phyloP scores from a whole-genome alignment of 2,329 filamentous ascomycete species.

The Hypoxylon sp. region DNA sequence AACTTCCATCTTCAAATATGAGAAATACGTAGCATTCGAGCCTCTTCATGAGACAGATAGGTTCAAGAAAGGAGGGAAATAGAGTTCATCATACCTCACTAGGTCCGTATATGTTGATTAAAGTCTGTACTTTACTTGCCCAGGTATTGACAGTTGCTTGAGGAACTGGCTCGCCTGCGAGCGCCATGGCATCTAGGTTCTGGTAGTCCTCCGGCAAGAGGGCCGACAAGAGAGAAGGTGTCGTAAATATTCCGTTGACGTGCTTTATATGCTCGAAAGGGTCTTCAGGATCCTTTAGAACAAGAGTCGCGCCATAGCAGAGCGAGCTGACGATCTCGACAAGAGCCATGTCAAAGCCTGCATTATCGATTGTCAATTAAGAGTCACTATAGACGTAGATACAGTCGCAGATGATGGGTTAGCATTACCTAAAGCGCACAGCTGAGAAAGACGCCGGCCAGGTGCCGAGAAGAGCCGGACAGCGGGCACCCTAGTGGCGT shows the following conservation, averaged over 20 bases:
- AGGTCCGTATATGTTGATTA: background rate
- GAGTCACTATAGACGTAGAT: background rate
- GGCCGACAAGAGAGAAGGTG: background rate
- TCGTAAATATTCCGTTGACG: constrained; percentile 13
- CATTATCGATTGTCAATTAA: background rate
- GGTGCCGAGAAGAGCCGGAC: background rate
- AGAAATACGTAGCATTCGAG: background rate
- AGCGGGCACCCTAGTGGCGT: background rate
- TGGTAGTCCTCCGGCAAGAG: background rate
- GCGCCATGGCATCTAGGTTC: background rate
- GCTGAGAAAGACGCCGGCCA: background rate
- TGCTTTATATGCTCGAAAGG: constrained; percentile 34
- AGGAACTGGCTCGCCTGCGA: background rate
- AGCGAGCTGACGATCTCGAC: constrained; percentile 15
- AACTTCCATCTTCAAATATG: background rate
- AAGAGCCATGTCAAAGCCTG: background rate
- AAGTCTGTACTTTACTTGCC: background rate
- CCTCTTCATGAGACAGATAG: background rate
- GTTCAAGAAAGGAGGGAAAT: background rate
- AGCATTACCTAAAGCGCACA: background rate
- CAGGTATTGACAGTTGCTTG: background rate
- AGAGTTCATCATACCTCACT: background rate
- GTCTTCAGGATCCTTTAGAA: constrained; percentile 33
- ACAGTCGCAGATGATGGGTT: background rate
- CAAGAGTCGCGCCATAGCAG: constrained; percentile 37